Base-by-base conservation (phyloP, 208 protist genomes). In the Crithidia acanthocephali region DNA sequence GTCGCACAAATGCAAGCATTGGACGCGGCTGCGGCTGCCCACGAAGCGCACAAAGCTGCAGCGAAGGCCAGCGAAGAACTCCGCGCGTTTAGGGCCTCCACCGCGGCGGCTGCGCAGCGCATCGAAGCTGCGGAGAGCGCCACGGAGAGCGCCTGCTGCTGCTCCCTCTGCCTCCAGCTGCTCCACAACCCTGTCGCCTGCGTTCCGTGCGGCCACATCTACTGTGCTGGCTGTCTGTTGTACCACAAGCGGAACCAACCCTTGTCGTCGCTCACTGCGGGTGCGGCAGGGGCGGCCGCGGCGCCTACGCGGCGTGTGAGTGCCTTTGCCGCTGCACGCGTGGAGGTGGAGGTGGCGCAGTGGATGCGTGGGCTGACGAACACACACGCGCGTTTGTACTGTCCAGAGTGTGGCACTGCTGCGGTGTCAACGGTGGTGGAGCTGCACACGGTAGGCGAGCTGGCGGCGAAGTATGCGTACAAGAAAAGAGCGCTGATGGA, bases 201-300 rank as follows among this genome's bases (percentile, higher is more conserved):
- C 57, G 84, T 83, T 18, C 93, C 93, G n/a, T 97, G 93, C 57
- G 93, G 93, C 13, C 93, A 97, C 77, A 83, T 87, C 4, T 95
- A 85, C 71, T 97, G 93, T 61, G 64, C 83, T 22, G 16, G 9
- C 13, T 97, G 92, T 67, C 59, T 95, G 45, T 44, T 89, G 11
- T 32, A 72, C 13, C 85, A 91, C 64, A 56, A 70, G 6, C 71
- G 78, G 30, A 95, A 95, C 59, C 60, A 69, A 18, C 13, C n/a
- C 23, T 33, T 80, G 20, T 72, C 65, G 1, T 28, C 51, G 16
- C 25, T 60, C 2, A 68, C 65, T 1, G n/a, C 27, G 28, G 18
- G 37, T 30, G 37, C 23, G 5, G 16, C 20, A 25, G n/a, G n/a
- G n/a, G n/a, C n/a, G n/a, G n/a, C n/a, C n/a, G n/a, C n/a, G 4